Conservation (phyloP, 371 early-diverging fungal species). For the Mortierella sp. region DNA sequence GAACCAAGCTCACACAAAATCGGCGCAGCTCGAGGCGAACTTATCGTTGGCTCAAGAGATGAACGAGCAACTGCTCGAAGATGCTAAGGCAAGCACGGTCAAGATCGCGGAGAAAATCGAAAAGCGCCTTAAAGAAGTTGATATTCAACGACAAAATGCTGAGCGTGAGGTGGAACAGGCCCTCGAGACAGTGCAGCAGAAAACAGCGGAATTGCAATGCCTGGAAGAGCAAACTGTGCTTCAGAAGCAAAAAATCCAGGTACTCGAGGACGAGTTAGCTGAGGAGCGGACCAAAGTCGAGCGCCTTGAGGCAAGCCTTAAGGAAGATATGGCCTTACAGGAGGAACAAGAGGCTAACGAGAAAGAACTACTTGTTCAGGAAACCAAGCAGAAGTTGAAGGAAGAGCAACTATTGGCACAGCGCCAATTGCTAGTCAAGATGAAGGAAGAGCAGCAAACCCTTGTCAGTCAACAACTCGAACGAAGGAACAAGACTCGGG, state of each 20-base stretch:
- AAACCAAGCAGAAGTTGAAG: conserved; percentile 39
- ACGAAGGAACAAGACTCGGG: conserved; percentile 47
- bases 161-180: conserved; percentile 47
- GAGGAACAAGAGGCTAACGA: conserved; percentile 31
- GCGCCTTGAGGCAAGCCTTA: conserved; percentile 31
- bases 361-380: conserved; percentile 21
- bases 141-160: conserved; percentile 40
- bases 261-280: conserved; percentile 43
- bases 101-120: conserved; percentile 57
- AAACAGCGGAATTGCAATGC: conserved; percentile 36
- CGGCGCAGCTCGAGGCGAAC: conserved; percentile 41
- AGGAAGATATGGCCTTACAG: conserved; percentile 41
- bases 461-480: conserved; percentile 32
- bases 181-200: conserved; percentile 40
- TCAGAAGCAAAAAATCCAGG: conserved; percentile 44
- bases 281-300: conserved; percentile 34
- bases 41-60: conserved; percentile 47
- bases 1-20: conserved; percentile 14
- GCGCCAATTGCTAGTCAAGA: conserved; percentile 37
- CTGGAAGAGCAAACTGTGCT: conserved; percentile 40
- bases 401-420: conserved; percentile 50
- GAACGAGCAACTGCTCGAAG: conserved; percentile 45
- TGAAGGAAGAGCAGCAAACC: conserved; percentile 51
- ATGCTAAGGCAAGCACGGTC: conserved; percentile 34
- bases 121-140: conserved; percentile 45